phyloP scores from a whole-genome alignment of 768 basidiomycete genomes.

The Mycena vulgaris region DNA sequence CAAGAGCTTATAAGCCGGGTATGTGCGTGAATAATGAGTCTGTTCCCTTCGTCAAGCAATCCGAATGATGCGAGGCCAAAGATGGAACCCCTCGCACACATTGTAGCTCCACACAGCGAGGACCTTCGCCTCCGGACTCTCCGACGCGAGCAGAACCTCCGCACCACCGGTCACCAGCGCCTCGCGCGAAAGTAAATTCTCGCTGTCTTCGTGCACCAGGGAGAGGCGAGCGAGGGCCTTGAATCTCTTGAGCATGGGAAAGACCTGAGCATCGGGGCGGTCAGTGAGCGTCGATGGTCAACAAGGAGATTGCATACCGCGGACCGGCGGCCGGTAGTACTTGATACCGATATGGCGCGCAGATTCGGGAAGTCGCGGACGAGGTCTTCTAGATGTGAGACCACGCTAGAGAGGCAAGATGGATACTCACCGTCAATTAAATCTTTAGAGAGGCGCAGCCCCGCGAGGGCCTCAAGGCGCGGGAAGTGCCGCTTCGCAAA shows the following conservation, averaged over 20 bases:
- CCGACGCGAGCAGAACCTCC: not conserved
- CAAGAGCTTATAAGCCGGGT: too few species aligned
- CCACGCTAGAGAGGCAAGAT: not conserved
- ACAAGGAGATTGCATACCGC: not conserved
- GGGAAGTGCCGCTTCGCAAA: not conserved
- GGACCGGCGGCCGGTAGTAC: not conserved
- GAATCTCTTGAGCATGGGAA: not conserved
- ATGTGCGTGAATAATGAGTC: too few species aligned
- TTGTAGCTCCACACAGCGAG: constrained; percentile 10
- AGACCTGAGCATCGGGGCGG: too few species aligned
- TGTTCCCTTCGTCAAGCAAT: not conserved
- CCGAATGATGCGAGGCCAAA: not conserved
- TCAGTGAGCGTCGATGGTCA: not conserved
- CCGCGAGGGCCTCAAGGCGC: constrained; percentile 6
- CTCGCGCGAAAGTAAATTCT: not conserved
- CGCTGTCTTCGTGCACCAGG: not conserved
- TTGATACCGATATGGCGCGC: constrained; percentile 8
- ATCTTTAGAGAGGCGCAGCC: not conserved
- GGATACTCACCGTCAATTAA: not conserved
- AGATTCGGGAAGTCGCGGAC: constrained; percentile 8
- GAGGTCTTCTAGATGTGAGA: not conserved
- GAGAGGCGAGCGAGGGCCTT: constrained; percentile 1
- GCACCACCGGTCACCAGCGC: not conserved
- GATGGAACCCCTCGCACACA: not conserved
- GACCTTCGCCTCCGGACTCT: not conserved